Conservation (phyloP, 139 green algal genomes). For the Picochlorum sp. region DNA sequence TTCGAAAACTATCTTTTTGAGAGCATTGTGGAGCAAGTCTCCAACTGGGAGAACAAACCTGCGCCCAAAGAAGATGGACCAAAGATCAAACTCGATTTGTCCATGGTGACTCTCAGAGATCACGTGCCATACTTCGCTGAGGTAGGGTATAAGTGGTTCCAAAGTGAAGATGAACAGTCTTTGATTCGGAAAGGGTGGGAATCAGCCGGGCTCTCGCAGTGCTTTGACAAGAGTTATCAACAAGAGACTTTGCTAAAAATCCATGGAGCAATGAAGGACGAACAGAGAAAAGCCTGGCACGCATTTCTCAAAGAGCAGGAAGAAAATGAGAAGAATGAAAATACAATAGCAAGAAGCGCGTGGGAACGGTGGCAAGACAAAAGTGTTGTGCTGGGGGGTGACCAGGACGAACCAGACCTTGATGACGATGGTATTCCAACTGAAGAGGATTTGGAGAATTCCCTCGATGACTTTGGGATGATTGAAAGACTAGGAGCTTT, state of each 20-base stretch:
- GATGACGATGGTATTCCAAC: background rate
- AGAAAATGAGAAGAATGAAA: background rate
- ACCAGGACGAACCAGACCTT: background rate
- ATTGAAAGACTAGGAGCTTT: background rate
- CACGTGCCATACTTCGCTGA: background rate
- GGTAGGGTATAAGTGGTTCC: background rate
- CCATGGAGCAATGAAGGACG: background rate
- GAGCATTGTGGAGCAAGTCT: background rate
- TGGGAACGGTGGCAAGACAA: constrained; percentile 1
- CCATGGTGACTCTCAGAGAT: background rate
- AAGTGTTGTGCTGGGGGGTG: background rate
- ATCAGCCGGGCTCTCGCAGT: background rate
- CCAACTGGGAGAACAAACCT: background rate
- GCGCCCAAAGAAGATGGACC: background rate
- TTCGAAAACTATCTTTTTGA: background rate
- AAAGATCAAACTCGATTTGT: background rate
- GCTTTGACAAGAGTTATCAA: constrained; percentile 1
- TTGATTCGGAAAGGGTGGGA: background rate
- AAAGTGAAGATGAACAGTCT: background rate
- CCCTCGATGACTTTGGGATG: background rate
- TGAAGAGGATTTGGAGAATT: background rate
- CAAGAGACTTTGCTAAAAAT: background rate
- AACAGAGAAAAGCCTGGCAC: background rate
- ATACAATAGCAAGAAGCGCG: background rate
- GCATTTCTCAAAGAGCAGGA: background rate